phyloP scores from a whole-genome alignment of 225 moss, liverwort and hornwort species.

The Anthoceros angustus region DNA sequence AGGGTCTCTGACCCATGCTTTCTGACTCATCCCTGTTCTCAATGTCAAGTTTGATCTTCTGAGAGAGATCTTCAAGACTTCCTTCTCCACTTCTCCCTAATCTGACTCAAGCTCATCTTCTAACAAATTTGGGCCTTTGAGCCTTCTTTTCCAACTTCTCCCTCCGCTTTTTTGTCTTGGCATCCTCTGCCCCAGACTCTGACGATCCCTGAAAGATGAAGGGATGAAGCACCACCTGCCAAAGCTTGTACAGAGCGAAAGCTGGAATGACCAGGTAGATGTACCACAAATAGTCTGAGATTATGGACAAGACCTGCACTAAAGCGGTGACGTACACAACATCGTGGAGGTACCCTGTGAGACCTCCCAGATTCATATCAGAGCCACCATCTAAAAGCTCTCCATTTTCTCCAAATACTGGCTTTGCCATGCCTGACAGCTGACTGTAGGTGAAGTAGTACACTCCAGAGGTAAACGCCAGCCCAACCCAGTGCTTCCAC shows the following conservation, averaged over 20 bases:
- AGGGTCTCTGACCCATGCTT: no score
- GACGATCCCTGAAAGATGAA: conserved; percentile 37
- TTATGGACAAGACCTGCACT: conserved; percentile 50
- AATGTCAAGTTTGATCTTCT: no score
- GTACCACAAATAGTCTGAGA: conserved; percentile 85
- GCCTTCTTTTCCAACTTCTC: conserved; percentile 87
- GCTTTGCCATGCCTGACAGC: conserved; percentile 60
- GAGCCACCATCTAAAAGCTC: conserved; percentile 82
- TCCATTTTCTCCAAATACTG: conserved; percentile 37
- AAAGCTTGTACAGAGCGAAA: conserved; percentile 67
- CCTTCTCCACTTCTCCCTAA: no score
- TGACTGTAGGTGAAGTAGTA: conserved; percentile 70
- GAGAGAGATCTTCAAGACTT: no score
- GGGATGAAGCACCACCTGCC: conserved; percentile 43
- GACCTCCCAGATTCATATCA: conserved; percentile 67
- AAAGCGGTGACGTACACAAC: conserved; percentile 73
- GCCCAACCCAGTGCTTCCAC: conserved; percentile 49
- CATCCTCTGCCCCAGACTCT: conserved; percentile 51
- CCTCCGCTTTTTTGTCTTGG: conserved; percentile 44
- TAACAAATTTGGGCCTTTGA: conserved; percentile 68
- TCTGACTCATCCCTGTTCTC: no score
- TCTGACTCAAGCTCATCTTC: not conserved
- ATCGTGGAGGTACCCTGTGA: conserved; percentile 63
- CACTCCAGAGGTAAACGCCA: conserved; percentile 33
- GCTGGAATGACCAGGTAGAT: conserved; percentile 54